phyloP scores from a whole-genome alignment of 2,329 filamentous ascomycete species.

The Pseudogymnoascus sp. region DNA sequence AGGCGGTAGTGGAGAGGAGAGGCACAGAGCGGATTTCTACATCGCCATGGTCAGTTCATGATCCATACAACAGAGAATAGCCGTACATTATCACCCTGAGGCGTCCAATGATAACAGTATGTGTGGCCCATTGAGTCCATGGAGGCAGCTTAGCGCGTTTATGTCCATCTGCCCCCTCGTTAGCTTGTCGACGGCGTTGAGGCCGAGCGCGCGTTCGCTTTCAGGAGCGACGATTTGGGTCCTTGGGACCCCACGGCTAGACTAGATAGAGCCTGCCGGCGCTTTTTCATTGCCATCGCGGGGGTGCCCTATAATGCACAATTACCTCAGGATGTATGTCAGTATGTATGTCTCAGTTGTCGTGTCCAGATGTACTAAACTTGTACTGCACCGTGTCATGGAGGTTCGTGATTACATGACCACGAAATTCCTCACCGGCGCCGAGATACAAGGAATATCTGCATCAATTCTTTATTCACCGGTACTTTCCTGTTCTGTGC shows the following conservation, averaged over 20 bases:
- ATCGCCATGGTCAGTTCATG: background rate
- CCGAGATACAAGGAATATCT: background rate
- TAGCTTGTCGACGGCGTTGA: background rate
- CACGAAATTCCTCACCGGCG: background rate
- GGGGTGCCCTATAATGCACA: background rate
- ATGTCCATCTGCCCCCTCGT: background rate
- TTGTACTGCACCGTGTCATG: background rate
- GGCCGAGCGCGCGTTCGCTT: background rate
- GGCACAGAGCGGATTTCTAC: background rate
- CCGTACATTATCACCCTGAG: background rate
- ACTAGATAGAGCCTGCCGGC: slow-evolving; percentile 1
- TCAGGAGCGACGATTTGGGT: background rate
- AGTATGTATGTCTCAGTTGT: slow-evolving; percentile 4
- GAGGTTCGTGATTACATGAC: background rate
- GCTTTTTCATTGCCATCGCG: background rate
- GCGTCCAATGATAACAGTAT: background rate
- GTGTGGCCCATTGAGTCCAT: background rate
- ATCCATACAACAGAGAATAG: background rate
- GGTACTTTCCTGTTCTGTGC: background rate
- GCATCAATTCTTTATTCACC: background rate
- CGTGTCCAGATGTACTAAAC: background rate
- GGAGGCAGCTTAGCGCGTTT: slow-evolving; percentile 1
- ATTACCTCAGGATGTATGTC: slow-evolving; percentile 1
- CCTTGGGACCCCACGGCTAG: background rate
- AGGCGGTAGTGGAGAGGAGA: background rate